Percentiles rank a stretch among this genome's conserved stretches.
Evolutionary conservation across 2,329 filamentous ascomycete genomes (phyloP).

Genomic region (Calonectria pseudoreteaudii): DNA sequence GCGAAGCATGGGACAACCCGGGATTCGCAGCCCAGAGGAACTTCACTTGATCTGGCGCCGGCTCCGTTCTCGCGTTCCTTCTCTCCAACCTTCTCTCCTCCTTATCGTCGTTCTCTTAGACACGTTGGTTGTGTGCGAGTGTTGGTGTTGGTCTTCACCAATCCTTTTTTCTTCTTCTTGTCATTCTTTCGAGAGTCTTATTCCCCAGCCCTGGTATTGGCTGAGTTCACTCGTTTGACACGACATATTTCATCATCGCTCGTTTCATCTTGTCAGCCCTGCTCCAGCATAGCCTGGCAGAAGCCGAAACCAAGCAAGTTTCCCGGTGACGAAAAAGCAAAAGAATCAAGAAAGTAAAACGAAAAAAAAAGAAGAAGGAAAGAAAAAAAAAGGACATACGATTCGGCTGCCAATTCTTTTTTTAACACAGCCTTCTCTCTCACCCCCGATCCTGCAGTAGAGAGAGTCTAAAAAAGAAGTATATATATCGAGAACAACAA

Average conservation of each 20-base stretch:
- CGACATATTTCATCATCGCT: slow-evolving; percentile 20
- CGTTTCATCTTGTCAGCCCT: slow-evolving; percentile 7
- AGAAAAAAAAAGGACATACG: not conserved
- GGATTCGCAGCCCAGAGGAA: not conserved
- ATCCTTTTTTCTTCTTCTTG: not conserved
- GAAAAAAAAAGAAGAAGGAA: not conserved
- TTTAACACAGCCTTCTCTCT: slow-evolving; percentile 1
- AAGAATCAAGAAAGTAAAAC: not conserved
- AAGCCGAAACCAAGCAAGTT: slow-evolving; percentile 16
- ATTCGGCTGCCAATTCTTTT: not conserved
- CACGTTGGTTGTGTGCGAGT: not conserved
- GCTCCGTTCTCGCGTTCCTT: not conserved
- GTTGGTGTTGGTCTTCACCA: not conserved
- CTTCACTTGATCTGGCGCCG: not conserved
- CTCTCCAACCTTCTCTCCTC: not conserved
- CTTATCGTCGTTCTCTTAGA: not conserved
- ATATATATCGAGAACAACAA: not conserved
- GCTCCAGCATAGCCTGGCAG: slow-evolving; percentile 11
- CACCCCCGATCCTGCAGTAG: not conserved
- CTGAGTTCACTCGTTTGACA: slow-evolving; percentile 31
- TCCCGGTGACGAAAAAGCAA: slow-evolving; percentile 8
- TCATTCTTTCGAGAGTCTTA: not conserved
- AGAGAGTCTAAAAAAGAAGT: not conserved
- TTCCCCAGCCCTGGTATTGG: slow-evolving; percentile 26
- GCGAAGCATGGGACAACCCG: slow-evolving; percentile 21